Conservation (phyloP, 2,329 filamentous ascomycete species). For the Nemania bipapillata region DNA sequence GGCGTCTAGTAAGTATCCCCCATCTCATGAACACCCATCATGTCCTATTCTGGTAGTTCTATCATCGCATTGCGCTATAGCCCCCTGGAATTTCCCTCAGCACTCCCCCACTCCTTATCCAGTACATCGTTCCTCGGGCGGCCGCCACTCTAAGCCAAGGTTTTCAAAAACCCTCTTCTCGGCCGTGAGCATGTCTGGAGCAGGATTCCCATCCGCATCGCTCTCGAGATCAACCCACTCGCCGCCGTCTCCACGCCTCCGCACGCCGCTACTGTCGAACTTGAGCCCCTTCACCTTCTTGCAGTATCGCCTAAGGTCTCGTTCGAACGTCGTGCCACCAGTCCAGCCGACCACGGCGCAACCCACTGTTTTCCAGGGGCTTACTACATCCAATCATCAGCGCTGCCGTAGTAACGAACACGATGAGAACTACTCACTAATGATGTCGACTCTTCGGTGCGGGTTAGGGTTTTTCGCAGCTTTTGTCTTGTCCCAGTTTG, state of each 20-base stretch:
- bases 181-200: slow-evolving; percentile 74
- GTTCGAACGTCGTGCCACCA: slow-evolving; percentile 87
- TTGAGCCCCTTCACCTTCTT: slow-evolving; percentile 78
- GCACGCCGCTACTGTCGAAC: slow-evolving; percentile 90
- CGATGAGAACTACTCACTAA: slow-evolving; percentile 53
- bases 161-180: slow-evolving; percentile 84
- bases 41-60: too few species aligned
- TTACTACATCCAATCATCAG: slow-evolving; percentile 58
- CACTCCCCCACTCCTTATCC: slow-evolving; percentile 43
- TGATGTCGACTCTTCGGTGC: slow-evolving; percentile 90
- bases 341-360: slow-evolving; percentile 91
- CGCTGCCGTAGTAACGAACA: background rate
- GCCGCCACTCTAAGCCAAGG: slow-evolving; percentile 74
- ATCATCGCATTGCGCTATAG: too few species aligned
- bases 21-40: too few species aligned
- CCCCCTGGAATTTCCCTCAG: too few species aligned
- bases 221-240: slow-evolving; percentile 75
- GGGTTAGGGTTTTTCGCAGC: slow-evolving; percentile 72
- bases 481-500: slow-evolving; percentile 57
- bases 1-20: too few species aligned
- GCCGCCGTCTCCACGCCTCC: slow-evolving; percentile 72
- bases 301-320: slow-evolving; percentile 83
- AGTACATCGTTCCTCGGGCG: slow-evolving; percentile 75
- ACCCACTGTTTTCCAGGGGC: slow-evolving; percentile 87
- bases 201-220: slow-evolving; percentile 57